Evolutionary conservation across 148 eudicot species (phyloP).

Genomic region (Cornus controversa): DNA sequence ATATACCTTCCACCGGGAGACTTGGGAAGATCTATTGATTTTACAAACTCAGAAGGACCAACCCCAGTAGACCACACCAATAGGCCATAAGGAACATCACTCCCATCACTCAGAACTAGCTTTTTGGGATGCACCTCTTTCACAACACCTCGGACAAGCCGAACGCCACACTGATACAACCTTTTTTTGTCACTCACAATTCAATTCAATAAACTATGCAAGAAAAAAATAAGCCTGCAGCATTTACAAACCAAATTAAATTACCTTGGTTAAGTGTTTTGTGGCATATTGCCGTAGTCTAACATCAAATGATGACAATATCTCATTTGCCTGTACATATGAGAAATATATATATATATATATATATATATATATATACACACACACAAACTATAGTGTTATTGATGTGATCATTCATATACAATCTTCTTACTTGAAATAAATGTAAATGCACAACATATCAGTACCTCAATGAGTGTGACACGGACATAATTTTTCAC

Average conservation of each 20-base stretch:
- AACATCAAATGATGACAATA: conserved; percentile 84
- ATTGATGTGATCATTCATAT: not conserved
- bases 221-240: not conserved
- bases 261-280: conserved; percentile 82
- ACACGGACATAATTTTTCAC: conserved; percentile 73
- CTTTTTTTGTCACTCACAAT: not conserved
- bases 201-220: not conserved
- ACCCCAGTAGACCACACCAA: conserved; percentile 97
- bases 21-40: conserved; percentile 63
- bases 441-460: not conserved
- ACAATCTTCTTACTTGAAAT: not conserved
- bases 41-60: conserved; percentile 82
- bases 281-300: conserved; percentile 79
- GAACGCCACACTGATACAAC: conserved; percentile 63
- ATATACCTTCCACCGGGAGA: conserved; percentile 90
- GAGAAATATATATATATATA: too few species aligned
- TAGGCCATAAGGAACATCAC: conserved; percentile 83
- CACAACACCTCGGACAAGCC: conserved; percentile 70
- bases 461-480: conserved; percentile 82
- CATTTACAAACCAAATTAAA: not conserved
- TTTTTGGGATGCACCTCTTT: conserved; percentile 73
- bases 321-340: conserved; percentile 85
- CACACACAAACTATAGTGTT: not conserved
- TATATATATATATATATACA: too few species aligned
- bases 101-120: conserved; percentile 76